phyloP scores from a whole-genome alignment of 225 moss, liverwort and hornwort genomes.

The Physcomitrium patens region DNA sequence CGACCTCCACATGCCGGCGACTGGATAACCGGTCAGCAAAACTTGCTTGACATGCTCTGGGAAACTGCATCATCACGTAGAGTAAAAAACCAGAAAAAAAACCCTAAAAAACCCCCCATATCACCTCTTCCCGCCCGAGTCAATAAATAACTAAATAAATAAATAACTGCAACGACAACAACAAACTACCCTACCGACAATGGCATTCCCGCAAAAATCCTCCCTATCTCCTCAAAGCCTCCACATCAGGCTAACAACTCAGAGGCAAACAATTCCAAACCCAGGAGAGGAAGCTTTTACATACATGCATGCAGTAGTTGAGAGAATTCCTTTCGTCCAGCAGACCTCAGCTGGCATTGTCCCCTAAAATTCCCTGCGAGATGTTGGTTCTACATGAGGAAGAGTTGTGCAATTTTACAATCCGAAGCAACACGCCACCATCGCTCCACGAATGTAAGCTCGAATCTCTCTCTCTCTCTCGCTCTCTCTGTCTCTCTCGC shows the following conservation, averaged over 20 bases:
- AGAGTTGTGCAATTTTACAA: neutral
- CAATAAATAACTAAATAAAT: too few species aligned
- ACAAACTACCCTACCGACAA: neutral
- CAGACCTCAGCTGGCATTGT: slow-evolving; percentile 39
- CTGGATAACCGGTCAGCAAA: slow-evolving; percentile 35
- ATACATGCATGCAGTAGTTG: slow-evolving; percentile 30
- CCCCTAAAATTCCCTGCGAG: neutral
- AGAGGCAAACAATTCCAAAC: neutral
- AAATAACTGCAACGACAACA: neutral
- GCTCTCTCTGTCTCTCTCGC: too few species aligned
- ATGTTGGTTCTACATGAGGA: slow-evolving; percentile 3
- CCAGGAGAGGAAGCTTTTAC: neutral
- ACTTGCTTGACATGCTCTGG: slow-evolving; percentile 47
- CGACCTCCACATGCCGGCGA: slow-evolving; percentile 57
- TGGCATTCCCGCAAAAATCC: neutral
- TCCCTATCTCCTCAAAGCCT: neutral
- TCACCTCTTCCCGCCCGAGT: neutral
- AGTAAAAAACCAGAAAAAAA: neutral
- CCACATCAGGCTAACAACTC: neutral
- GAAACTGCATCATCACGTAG: slow-evolving; percentile 23
- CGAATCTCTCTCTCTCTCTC: slow-evolving; percentile 7
- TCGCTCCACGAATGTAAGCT: neutral
- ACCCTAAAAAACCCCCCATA: neutral
- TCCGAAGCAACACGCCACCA: neutral
- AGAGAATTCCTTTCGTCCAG: slow-evolving; percentile 27